Base-by-base conservation (phyloP, 495 filamentous ascomycete genomes). In the Lophiostoma macrostomum region DNA sequence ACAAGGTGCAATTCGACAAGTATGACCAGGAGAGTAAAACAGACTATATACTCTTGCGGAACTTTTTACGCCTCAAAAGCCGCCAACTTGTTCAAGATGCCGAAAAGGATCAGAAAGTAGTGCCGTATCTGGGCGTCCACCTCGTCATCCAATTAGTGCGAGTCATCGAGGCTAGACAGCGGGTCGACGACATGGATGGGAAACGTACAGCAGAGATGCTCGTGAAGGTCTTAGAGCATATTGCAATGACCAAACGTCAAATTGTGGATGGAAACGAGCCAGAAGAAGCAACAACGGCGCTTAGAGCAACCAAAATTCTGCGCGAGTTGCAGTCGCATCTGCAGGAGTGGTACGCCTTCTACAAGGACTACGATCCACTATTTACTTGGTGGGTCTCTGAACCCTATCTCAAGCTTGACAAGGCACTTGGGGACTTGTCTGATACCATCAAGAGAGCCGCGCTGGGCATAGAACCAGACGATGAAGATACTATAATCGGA, bases 381-480 rank as follows among this genome's bases (percentile, higher is more conserved):
- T 77, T 77, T 42, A 69, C 73, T 31, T 80, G 74, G 73, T 80
- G 76, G 76, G 66, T 74, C 0, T 42, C 65, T 7, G 50, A 62
- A 20, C 74, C 75, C 3, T 74, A 72, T 25, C 39, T 53, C 4
- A 52, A 54, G 0, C 50, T 75, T 19, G 58, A 74, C 18, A 38
- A 22, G 1, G 61, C 64, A 1, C 56, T 79, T 0, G 29, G 53
- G 14, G 36, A 37, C 1, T 49, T 65, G 1, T 61, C 67, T 8
- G 48, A 40, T 1, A 39, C 63, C 20, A 65, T 78, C 10, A 65
- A 13, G 66, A 70, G 30, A 52, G 67, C 4, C 53, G 78, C 1
- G 71, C 39, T 74, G 0, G 76, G 74, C n/a, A n/a, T n/a, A n/a
- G n/a, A n/a, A n/a, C n/a, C n/a, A n/a, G n/a, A n/a, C n/a, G n/a